These are phyloP conservation scores for Aristolochia californica DNA, from an alignment of 164 flowering plant genomes.

Conservation along the genomic window DNA sequence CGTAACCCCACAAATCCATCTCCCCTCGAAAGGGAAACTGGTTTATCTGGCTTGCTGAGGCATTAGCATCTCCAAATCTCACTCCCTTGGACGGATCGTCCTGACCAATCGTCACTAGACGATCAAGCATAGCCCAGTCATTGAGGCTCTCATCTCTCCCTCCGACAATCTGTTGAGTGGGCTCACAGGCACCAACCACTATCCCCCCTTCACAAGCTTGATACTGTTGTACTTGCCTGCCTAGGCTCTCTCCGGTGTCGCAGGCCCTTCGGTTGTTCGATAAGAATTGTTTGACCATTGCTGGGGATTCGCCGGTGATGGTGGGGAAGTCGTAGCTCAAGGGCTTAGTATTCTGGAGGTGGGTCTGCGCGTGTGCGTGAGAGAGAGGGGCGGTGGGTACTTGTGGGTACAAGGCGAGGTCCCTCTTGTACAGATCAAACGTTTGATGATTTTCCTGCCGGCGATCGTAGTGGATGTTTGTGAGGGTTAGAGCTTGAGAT, in stretches of 20 bases:
- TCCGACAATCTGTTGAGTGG: slow-evolving; percentile 18
- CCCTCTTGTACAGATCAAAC: slow-evolving; percentile 31
- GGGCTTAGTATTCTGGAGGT: slow-evolving; percentile 17
- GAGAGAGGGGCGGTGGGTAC: slow-evolving; percentile 22
- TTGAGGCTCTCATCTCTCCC: slow-evolving; percentile 21
- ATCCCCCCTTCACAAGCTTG: slow-evolving; percentile 29
- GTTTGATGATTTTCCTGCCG: slow-evolving; percentile 5
- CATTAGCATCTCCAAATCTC: slow-evolving; percentile 26
- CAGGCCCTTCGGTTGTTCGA: slow-evolving; percentile 29
- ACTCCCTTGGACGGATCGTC: slow-evolving; percentile 26
- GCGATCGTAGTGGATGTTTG: slow-evolving; percentile 12
- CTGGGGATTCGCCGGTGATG: slow-evolving; percentile 19
- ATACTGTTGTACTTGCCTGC: slow-evolving; percentile 15
- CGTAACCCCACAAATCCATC: slow-evolving; percentile 85
- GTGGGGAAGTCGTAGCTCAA: slow-evolving; percentile 22
- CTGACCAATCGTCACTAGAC: slow-evolving; percentile 25
- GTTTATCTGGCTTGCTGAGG: slow-evolving; percentile 32
- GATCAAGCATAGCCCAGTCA: slow-evolving; percentile 60
- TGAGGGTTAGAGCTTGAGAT: slow-evolving; percentile 14
- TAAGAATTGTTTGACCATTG: slow-evolving; percentile 49
- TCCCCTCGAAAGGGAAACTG: slow-evolving; percentile 58
- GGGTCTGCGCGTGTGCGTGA: slow-evolving; percentile 26
- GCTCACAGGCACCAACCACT: slow-evolving; percentile 28
- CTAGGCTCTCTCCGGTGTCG: slow-evolving; percentile 32
- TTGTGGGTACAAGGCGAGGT: slow-evolving; percentile 24